phyloP scores from a whole-genome alignment of 805 yeast species.

The Peterozyma xylosa region DNA sequence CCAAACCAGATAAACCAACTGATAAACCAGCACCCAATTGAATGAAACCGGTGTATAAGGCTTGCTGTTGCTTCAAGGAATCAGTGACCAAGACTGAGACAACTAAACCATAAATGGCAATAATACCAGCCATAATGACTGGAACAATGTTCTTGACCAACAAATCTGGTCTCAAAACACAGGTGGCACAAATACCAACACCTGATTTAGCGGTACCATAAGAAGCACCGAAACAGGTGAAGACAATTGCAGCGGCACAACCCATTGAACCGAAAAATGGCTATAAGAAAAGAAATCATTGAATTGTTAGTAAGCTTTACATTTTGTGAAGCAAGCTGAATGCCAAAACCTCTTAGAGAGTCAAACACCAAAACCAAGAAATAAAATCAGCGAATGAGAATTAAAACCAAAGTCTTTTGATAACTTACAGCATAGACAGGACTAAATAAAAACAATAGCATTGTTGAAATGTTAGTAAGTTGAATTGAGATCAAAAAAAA shows the following conservation, averaged over 20 bases:
- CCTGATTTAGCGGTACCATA: conserved; percentile 99
- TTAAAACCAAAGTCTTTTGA: too few species aligned
- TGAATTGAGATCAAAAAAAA: too few species aligned
- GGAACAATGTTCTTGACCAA: conserved; percentile 92
- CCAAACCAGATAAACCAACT: conserved; percentile 94
- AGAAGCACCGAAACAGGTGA: conserved; percentile 98
- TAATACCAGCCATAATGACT: conserved; percentile 99
- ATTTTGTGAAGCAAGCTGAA: too few species aligned
- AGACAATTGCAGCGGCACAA: conserved; percentile 98
- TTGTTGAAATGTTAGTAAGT: too few species aligned
- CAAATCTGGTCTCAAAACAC: conserved; percentile 95
- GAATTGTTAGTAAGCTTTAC: conserved; percentile 4
- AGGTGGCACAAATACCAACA: conserved; percentile 98
- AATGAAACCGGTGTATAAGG: conserved; percentile 93
- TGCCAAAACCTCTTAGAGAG: background rate
- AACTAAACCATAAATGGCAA: conserved; percentile 96
- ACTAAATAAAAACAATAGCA: conserved; percentile 23
- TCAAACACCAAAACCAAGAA: too few species aligned
- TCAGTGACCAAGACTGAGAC: conserved; percentile 93
- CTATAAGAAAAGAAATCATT: conserved; percentile 17
- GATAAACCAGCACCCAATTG: conserved; percentile 98
- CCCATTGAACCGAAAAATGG: conserved; percentile 99
- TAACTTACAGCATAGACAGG: conserved; percentile 61
- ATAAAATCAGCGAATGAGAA: too few species aligned
- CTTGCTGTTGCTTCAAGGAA: conserved; percentile 82